Evolutionary conservation across 352 stramenopile species (phyloP), one percentile per base, ranked within the genome.

Genomic region (Saprolegnia diclina): DNA sequence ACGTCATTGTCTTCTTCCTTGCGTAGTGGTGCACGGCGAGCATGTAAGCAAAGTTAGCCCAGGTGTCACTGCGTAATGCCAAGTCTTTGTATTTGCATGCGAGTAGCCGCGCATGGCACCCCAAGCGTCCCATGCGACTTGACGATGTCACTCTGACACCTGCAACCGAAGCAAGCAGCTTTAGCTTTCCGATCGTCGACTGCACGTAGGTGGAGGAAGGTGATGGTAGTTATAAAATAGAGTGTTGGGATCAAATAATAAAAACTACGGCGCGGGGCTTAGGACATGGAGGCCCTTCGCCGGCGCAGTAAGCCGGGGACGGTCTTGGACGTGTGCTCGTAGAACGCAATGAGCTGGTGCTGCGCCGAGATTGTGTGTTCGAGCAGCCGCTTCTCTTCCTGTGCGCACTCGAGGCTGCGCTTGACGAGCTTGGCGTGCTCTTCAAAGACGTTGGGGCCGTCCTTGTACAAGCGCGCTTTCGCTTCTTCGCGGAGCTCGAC

Each of bases 21-120:
- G 52, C 13, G 10, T 57, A 73, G 67, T 73, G 67, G 67, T 73
- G 67, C 32, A 69, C 67, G 22, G 21, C 57, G 19, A 56, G 18
- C 26, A 44, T 62, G 59, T 73, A 42, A 57, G n/a, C 24, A 3
- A 48, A 3, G 42, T 48, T n/a, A 11, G 38, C 13, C 42, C 1
- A 48, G 42, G 18, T n/a, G 42, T 35, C 29, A 5, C 29, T 35
- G 29, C 29, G 29, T 35, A 35, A 35, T 35, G 5, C 29, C 29
- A 5, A 2, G 29, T 35, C 29, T 35, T 35, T 35, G 29, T 35
- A 35, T 35, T 35, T 35, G 29, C 29, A 35, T 35, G 29, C 29
- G 29, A 35, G 29, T 35, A 6, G 29, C 29, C 29, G 29, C 2
- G 29, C 29, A 5, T 5, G 29, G 5, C 29, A 35, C 29, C 5